Base-by-base conservation (phyloP, 2,329 filamentous ascomycete genomes). In the Xylaria digitata region DNA sequence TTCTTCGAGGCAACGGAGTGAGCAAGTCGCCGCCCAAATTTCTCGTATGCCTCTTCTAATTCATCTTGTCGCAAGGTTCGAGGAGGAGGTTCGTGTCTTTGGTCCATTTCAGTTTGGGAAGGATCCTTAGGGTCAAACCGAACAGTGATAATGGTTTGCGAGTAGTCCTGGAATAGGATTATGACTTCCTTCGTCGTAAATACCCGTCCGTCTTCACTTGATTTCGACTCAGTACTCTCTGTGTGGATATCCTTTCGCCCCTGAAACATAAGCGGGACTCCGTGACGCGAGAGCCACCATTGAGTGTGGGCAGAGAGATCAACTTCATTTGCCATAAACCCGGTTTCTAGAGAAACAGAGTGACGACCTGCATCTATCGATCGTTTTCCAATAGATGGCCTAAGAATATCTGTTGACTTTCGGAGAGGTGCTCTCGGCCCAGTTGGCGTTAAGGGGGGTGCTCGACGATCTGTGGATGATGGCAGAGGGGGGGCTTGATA, bases 91-190 rank as follows among this genome's bases (percentile, higher is more conserved):
- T 97, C 92, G 75, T 98, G 95, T 50, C 90, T 89, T 79, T 99
- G 96, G 74, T 96, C 92, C 6, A 98, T 80, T 40, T 87, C 83
- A 11, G 90, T 91, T 74, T 95, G 90, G 1, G 87, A 83, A 2
- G 91, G 86, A 75, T 97, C 89, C 60, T 89, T 87, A 1, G 90
- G 83, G 77, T 97, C 92, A 78, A 91, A 98, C 57, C 86, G 89
- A 19, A 90, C 92, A 0, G 90, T 93, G 74, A 99, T 87, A 70
- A 96, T 85, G 0, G 95, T 98, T 78, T 98, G 96, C 19, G 94
- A 97, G 79, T 99, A 99, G 80, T 99, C 96, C 75, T 94, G 90
- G 82, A 93, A 99, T 8, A 99, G 82, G n/a, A 98, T 84, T 73
- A 91, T 96, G 48, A 97, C 85, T 66, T 94, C 89, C 71, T 94